phyloP scores from a whole-genome alignment of 768 basidiomycete species.

The Termitomyces sp. region DNA sequence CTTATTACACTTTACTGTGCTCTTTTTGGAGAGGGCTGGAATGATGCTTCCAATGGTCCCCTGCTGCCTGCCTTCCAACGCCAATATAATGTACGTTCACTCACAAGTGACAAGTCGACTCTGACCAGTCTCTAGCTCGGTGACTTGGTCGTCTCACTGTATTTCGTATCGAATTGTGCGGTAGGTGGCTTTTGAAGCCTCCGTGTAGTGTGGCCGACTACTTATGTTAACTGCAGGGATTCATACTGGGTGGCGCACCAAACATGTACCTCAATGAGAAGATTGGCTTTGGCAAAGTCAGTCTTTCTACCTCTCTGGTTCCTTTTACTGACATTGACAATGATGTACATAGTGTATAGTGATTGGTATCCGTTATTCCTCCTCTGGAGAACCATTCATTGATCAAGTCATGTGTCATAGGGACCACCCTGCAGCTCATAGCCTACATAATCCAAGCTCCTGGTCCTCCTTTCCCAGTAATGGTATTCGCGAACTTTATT shows the following conservation, averaged over 20 bases:
- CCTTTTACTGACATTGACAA: not conserved
- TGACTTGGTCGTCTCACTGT: slow-evolving; percentile 44
- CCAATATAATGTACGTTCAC: slow-evolving; percentile 18
- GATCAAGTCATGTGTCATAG: slow-evolving; percentile 16
- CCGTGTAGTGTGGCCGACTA: no score
- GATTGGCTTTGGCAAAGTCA: slow-evolving; percentile 44
- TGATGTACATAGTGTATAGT: slow-evolving; percentile 14
- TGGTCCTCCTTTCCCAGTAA: slow-evolving; percentile 47
- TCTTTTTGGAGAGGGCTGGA: slow-evolving; percentile 37
- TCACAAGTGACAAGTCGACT: not conserved
- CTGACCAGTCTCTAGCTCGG: slow-evolving; percentile 24
- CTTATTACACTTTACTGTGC: slow-evolving; percentile 36
- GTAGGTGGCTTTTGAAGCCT: slow-evolving; percentile 15
- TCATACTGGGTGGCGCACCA: slow-evolving; percentile 37
- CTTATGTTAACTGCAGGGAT: slow-evolving; percentile 31
- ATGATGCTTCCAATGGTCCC: slow-evolving; percentile 22
- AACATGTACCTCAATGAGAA: slow-evolving; percentile 43
- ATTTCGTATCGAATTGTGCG: slow-evolving; percentile 33
- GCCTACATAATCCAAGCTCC: slow-evolving; percentile 40
- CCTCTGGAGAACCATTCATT: not conserved
- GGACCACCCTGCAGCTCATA: slow-evolving; percentile 34
- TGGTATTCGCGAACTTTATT: slow-evolving; percentile 38
- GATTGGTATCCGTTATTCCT: slow-evolving; percentile 9
- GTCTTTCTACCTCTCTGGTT: not conserved
- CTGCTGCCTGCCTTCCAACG: slow-evolving; percentile 22